Evolutionary conservation across 2,329 filamentous ascomycete species (phyloP), one percentile per base, ranked within the genome.

Genomic region (Aaosphaeria pasadenensis): DNA sequence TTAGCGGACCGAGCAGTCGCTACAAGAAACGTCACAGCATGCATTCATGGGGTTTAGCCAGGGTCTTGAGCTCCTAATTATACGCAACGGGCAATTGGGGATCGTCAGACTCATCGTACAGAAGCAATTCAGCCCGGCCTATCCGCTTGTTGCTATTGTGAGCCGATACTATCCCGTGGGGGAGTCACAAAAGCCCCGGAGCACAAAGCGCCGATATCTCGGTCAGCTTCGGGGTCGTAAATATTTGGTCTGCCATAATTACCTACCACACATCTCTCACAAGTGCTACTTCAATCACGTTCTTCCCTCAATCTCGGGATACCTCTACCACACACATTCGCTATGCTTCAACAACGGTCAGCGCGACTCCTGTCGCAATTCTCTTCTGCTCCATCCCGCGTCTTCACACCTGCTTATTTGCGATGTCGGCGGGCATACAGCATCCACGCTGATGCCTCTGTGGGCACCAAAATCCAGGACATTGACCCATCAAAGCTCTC

Each of bases 401-500:
- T 58, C 41, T 48, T 57, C 40, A 60, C 55, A 45, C 53, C 61
- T 44, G 59, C 64, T 43, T 62, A 67, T 33, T 64, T 71, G 59
- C 65, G 72, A 74, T 77, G 71, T 73, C 74, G 73, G 68, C 51
- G 75, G 59, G 62, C 65, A 41, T 81, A 79, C 67, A 80, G 74
- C 66, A 70, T 77, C 43, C 70, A 73, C 50, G 73, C 74, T 49
- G 72, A 75, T 51, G 73, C 73, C 50, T 73, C 74, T 53, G 67
- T 67, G 24, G 70, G 73, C 47, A 70, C 77, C 7, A 80, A 82
- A 67, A 80, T 85, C 31, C 78, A 82, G 47, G 84, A 82, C 47
- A 81, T 97, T 56, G 89, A 97, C 70, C 75, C 87, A n/a, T 81
- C 84, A 36, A 87, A 86, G 72, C 82, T 97, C 51, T 77, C 79